Conservation (phyloP, 2,329 filamentous ascomycete genomes). For the Paraconiothyrium sp. region DNA sequence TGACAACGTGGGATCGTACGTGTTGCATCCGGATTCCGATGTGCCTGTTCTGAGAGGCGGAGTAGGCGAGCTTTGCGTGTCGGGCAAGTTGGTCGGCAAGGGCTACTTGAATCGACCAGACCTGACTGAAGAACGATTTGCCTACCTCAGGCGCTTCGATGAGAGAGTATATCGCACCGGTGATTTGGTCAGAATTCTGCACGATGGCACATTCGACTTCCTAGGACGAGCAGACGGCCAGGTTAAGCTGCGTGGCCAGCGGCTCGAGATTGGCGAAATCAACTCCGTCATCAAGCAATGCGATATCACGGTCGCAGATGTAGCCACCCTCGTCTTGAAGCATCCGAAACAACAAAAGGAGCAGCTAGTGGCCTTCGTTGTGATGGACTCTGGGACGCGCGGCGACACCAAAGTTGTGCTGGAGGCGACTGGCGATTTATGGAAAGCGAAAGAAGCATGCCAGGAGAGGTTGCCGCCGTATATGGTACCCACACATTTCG, state of each 20-base stretch:
- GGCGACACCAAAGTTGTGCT: slow-evolving; percentile 33
- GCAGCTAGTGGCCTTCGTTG: slow-evolving; percentile 79
- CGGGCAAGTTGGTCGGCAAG: slow-evolving; percentile 85
- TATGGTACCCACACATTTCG: slow-evolving; percentile 89
- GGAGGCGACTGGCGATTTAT: slow-evolving; percentile 28
- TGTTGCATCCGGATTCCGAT: slow-evolving; percentile 75
- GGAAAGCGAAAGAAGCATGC: slow-evolving; percentile 64
- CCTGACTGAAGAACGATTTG: slow-evolving; percentile 81
- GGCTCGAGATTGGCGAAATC: slow-evolving; percentile 90
- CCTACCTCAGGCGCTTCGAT: slow-evolving; percentile 61
- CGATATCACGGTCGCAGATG: slow-evolving; percentile 68
- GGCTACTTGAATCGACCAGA: slow-evolving; percentile 84
- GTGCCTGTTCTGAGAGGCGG: slow-evolving; percentile 78
- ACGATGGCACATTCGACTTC: slow-evolving; percentile 87
- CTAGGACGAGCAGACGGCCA: slow-evolving; percentile 89
- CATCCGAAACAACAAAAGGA: slow-evolving; percentile 79
- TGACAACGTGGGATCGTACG: slow-evolving; percentile 84
- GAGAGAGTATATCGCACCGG: slow-evolving; percentile 81
- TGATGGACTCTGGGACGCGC: slow-evolving; percentile 33
- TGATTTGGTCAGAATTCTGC: slow-evolving; percentile 82
- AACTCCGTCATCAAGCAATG: slow-evolving; percentile 79
- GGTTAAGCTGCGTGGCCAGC: slow-evolving; percentile 88
- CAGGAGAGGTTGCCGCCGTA: slow-evolving; percentile 77
- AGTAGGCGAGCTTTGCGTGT: slow-evolving; percentile 88
- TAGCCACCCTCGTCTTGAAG: slow-evolving; percentile 79